Evolutionary conservation across 257 asterid genomes (phyloP).

Genomic region (Hygrophila difformis): DNA sequence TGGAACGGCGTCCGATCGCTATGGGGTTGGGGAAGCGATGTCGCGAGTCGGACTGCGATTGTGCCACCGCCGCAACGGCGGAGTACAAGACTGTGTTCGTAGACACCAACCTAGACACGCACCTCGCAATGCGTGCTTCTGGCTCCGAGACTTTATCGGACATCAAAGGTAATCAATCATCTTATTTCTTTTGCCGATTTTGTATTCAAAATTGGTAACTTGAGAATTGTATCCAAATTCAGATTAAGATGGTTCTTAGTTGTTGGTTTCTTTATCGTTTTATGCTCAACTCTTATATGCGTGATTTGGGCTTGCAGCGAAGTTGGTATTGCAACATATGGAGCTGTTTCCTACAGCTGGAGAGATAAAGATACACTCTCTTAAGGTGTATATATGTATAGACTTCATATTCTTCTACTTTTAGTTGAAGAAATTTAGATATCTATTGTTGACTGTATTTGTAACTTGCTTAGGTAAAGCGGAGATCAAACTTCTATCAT

Average conservation of each 20-base stretch:
- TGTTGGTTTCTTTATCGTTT: background rate
- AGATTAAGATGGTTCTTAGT: background rate
- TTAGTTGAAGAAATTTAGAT: background rate
- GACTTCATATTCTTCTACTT: too few relatives aligned
- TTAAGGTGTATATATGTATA: conserved; percentile 44
- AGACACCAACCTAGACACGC: conserved; percentile 66
- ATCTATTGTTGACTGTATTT: conserved; percentile 6
- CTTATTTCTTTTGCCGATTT: background rate
- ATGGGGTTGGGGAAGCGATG: conserved; percentile 54
- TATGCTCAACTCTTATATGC: background rate
- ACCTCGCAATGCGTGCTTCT: conserved; percentile 31
- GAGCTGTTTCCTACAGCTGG: conserved; percentile 41
- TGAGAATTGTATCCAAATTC: background rate
- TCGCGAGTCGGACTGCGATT: conserved; percentile 28
- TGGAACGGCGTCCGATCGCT: too few relatives aligned
- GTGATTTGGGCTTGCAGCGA: conserved; percentile 35
- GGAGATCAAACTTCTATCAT: conserved; percentile 37
- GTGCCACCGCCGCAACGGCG: conserved; percentile 10
- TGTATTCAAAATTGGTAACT: background rate
- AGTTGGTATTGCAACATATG: conserved; percentile 37
- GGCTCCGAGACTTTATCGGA: conserved; percentile 41
- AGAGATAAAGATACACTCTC: conserved; percentile 32
- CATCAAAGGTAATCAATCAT: conserved; percentile 39
- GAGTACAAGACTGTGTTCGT: conserved; percentile 32
- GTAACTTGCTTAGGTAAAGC: conserved; percentile 36